Percentiles rank a stretch among this genome's conserved stretches.
Evolutionary conservation across 139 green algal species (phyloP).

Genomic region (Asterochloris sp.): DNA sequence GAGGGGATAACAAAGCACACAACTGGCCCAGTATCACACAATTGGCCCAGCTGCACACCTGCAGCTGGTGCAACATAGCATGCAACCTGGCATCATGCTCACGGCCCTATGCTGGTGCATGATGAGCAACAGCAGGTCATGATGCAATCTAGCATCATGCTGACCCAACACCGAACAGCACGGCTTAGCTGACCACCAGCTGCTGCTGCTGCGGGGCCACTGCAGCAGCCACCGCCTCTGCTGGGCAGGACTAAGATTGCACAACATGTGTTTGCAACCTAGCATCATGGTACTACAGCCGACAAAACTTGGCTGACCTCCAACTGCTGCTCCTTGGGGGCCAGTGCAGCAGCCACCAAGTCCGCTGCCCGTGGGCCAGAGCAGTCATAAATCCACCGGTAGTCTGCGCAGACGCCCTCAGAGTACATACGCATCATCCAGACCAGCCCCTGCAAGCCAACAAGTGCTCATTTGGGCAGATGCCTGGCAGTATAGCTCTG

Average conservation of each 20-base stretch:
- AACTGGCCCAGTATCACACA: no score
- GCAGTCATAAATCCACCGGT: conserved; percentile 51
- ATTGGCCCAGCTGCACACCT: not conserved
- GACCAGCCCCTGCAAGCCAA: conserved; percentile 46
- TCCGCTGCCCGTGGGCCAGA: conserved; percentile 13
- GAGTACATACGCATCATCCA: conserved; percentile 83
- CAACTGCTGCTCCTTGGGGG: not conserved
- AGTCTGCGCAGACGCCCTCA: conserved; percentile 53
- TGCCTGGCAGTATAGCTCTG: not conserved
- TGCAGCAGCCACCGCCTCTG: not conserved
- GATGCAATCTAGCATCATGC: not conserved
- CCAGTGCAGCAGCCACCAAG: conserved; percentile 12
- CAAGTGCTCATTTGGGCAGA: not conserved
- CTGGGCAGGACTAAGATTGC: not conserved
- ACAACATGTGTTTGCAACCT: not conserved
- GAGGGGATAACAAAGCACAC: not conserved
- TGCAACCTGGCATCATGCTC: not conserved
- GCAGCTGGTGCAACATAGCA: not conserved
- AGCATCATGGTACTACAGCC: not conserved
- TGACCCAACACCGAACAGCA: not conserved
- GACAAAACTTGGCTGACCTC: not conserved
- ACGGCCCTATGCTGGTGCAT: not conserved
- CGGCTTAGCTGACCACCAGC: not conserved
- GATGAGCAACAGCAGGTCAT: not conserved
- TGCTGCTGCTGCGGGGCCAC: not conserved